phyloP scores from a whole-genome alignment of 2,329 filamentous ascomycete species.

The Diaporthe helianthi region DNA sequence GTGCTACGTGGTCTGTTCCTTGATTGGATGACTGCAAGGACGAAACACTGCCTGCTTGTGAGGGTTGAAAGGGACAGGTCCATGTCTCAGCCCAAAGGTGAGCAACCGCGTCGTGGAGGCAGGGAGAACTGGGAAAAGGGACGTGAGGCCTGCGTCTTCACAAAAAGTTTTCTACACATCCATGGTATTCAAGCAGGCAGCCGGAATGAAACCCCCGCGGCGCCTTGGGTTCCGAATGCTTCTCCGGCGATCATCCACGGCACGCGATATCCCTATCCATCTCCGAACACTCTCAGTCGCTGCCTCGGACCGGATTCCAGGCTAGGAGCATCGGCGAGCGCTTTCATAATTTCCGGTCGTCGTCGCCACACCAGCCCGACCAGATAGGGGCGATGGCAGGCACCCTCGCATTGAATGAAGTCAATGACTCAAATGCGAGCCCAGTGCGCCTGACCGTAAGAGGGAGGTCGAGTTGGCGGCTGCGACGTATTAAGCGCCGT shows the following conservation, averaged over 20 bases:
- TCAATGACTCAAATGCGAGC: slow-evolving; percentile 11
- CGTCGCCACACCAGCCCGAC: slow-evolving; percentile 9
- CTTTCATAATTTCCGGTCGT: background rate
- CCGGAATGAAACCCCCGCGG: background rate
- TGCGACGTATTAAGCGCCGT: slow-evolving; percentile 2
- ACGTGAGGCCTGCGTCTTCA: background rate
- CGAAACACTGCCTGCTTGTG: slow-evolving; percentile 4
- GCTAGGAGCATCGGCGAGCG: slow-evolving; percentile 2
- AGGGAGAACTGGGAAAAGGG: background rate
- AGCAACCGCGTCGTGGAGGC: background rate
- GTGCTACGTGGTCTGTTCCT: background rate
- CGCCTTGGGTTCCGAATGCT: slow-evolving; percentile 10
- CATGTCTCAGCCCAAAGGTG: slow-evolving; percentile 12
- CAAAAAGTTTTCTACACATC: background rate
- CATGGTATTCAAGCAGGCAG: background rate
- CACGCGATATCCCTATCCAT: slow-evolving; percentile 20
- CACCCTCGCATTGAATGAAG: background rate
- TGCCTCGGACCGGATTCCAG: slow-evolving; percentile 13
- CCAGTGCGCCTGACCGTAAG: slow-evolving; percentile 11
- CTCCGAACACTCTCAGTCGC: background rate
- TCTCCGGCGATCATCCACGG: slow-evolving; percentile 12
- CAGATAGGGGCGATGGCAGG: slow-evolving; percentile 7
- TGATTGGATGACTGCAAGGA: slow-evolving; percentile 6
- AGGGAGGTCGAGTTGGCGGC: slow-evolving; percentile 30
- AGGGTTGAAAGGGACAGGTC: slow-evolving; percentile 12